Evolutionary conservation across 179 eudicot species (phyloP).

Genomic region (Amaranthus tricolor): DNA sequence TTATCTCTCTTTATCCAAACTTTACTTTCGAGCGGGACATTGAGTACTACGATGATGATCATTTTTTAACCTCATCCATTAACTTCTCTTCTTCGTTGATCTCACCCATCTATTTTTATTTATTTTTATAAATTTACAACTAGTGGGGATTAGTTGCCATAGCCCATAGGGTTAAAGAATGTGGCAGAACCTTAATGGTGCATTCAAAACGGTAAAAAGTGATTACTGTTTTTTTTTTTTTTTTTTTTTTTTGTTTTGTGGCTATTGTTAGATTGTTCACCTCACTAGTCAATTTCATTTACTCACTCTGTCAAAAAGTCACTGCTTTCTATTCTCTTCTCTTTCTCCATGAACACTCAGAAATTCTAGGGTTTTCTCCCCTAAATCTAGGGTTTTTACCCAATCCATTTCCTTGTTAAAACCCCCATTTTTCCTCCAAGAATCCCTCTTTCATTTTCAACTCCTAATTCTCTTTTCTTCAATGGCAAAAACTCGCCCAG

Average conservation of each 20-base stretch:
- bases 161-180: too few relatives aligned
- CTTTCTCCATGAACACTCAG: slow-evolving; percentile 17
- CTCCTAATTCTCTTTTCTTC: neutral
- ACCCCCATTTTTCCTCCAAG: neutral
- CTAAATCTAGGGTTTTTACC: slow-evolving; percentile 24
- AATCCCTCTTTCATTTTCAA: neutral
- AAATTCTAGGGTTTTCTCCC: slow-evolving; percentile 34
- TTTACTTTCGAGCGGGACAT: too few relatives aligned
- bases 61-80: too few relatives aligned
- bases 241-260: slow-evolving; percentile 7
- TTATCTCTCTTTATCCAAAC: too few relatives aligned
- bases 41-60: too few relatives aligned
- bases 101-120: too few relatives aligned
- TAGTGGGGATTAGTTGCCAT: too few relatives aligned
- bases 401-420: slow-evolving; percentile 16
- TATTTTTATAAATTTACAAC: too few relatives aligned
- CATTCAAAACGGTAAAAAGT: too few relatives aligned
- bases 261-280: slow-evolving; percentile 7
- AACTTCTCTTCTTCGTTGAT: too few relatives aligned
- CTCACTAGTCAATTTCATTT: slow-evolving; percentile 6
- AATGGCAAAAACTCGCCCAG: slow-evolving; percentile 98
- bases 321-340: neutral
- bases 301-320: slow-evolving; percentile 8
- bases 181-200: too few relatives aligned
- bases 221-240: neutral